Base-by-base conservation (phyloP, 2,329 filamentous ascomycete species). In the Talaromyces sp. region DNA sequence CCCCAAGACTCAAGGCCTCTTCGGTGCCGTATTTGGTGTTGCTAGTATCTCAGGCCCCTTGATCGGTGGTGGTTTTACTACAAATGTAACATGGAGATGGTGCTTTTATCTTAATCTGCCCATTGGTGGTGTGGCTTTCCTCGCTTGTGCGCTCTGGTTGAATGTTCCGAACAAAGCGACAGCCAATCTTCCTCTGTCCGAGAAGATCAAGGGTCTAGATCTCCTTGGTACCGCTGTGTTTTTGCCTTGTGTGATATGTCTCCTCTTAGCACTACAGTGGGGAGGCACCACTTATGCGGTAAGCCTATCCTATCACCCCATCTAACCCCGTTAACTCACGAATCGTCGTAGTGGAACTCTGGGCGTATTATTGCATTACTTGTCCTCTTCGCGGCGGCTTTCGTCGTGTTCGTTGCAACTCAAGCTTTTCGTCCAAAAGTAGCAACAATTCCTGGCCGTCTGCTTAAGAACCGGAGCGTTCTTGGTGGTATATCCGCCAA, bases 1-100 rank as follows among this genome's bases (percentile, higher is more conserved):
- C 53, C 83, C 86, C 22, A 82, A 85, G 63, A 89, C 86, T 72
- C 87, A 86, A 71, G 87, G 85, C 47, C 79, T 89, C 62, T 85
- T 89, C 66, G 87, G 86, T 34, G 81, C 83, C n/a, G 83, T 86
- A 0, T 89, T 86, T 86, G 85, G 86, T 25, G 74, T 89, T 56
- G 86, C 88, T 13, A 82, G 82, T 34, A 82, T 83, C 17, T 72
- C 88, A 25, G 87, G 87, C 0, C 88, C 87, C 0, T 78, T 88
- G 11, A 76, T 89, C 15, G 84, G 87, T 53, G 87, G 87, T 36
- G 80, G 82, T 1, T 86, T 89, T 68, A 87, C 87, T 0, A 79
- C 88, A 56, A 82, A 80, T 27, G 84, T 86, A 11, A 81, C 78
- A 25, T 88, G 86, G 86, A 74, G 86, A 58, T 88, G 85, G 86